These are phyloP conservation scores for Bondarzewia mesenterica DNA, from an alignment of 1,284 basidiomycete genomes.

Conservation along the genomic window DNA sequence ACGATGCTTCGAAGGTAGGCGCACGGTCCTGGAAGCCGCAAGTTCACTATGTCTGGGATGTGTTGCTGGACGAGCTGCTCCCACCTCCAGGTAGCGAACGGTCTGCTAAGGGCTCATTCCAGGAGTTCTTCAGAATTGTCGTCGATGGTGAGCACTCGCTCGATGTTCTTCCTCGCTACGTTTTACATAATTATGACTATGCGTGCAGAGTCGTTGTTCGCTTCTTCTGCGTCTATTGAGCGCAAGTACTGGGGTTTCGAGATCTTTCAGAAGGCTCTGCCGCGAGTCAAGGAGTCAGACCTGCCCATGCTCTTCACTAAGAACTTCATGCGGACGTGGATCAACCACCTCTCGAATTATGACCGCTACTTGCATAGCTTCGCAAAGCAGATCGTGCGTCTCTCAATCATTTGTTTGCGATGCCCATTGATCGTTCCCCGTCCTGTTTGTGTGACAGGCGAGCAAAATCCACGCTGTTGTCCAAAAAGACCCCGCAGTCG, in stretches of 20 bases:
- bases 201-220: constrained; percentile 76
- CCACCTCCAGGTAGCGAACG: constrained; percentile 31
- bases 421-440: constrained; percentile 7
- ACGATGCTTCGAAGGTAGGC: constrained; percentile 20
- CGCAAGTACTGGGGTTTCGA: constrained; percentile 96
- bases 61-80: constrained; percentile 74
- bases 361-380: constrained; percentile 89
- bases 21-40: constrained; percentile 77
- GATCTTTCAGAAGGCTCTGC: constrained; percentile 78
- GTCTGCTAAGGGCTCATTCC: constrained; percentile 59
- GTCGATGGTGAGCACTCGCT: constrained; percentile 67
- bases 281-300: constrained; percentile 55
- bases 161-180: neutral
- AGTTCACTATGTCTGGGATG: constrained; percentile 88
- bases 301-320: constrained; percentile 88
- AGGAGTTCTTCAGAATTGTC: constrained; percentile 84
- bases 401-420: neutral
- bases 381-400: constrained; percentile 68
- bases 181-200: neutral
- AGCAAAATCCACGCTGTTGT: constrained; percentile 72
- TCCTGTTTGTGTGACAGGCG: no score
- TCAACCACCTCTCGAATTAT: constrained; percentile 85
- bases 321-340: constrained; percentile 96
- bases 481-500: constrained; percentile 70
- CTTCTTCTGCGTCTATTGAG: constrained; percentile 76